A percentile compares a stretch with the other conserved stretches of the same genome.
phyloP scores from a whole-genome alignment of 23 red algal genomes.

The Gracilaria domingensis region DNA sequence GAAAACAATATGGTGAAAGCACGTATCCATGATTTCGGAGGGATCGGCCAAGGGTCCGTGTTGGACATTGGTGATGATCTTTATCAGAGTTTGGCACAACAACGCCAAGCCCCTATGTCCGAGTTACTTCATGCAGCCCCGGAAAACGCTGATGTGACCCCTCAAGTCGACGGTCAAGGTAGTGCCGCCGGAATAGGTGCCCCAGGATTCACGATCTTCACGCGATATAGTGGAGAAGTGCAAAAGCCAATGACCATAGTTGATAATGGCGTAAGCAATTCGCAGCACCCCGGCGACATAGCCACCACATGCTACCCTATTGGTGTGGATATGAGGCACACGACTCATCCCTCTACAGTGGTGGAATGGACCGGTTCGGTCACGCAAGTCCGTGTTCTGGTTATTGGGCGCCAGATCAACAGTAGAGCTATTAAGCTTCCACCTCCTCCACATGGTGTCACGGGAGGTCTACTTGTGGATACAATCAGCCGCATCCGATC shows the following conservation, averaged over 20 bases:
- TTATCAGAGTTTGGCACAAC: constrained; percentile 5
- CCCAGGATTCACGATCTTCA: constrained; percentile 28
- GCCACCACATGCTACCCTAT: not conserved
- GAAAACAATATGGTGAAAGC: constrained; percentile 29
- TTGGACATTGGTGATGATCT: constrained; percentile 34
- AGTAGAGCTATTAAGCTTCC: not conserved
- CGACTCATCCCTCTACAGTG: not conserved
- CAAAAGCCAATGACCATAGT: not conserved
- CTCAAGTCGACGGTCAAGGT: not conserved
- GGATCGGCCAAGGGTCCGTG: constrained; percentile 21
- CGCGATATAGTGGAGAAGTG: not conserved
- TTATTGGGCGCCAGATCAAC: constrained; percentile 10
- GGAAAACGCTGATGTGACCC: not conserved
- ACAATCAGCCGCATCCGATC: constrained; percentile 29
- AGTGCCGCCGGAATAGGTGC: constrained; percentile 27
- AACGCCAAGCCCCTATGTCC: not conserved
- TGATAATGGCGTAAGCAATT: not conserved
- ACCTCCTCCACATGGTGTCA: constrained; percentile 34
- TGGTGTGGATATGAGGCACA: not conserved
- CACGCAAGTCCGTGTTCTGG: constrained; percentile 18
- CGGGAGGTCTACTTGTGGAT: constrained; percentile 31
- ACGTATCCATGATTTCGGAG: constrained; percentile 39
- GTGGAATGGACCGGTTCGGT: constrained; percentile 34
- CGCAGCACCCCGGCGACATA: not conserved
- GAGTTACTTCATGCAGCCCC: not conserved